These are phyloP conservation scores for Cladosporium sp. DNA, from an alignment of 2,329 filamentous ascomycete genomes.

Conservation along the genomic window DNA sequence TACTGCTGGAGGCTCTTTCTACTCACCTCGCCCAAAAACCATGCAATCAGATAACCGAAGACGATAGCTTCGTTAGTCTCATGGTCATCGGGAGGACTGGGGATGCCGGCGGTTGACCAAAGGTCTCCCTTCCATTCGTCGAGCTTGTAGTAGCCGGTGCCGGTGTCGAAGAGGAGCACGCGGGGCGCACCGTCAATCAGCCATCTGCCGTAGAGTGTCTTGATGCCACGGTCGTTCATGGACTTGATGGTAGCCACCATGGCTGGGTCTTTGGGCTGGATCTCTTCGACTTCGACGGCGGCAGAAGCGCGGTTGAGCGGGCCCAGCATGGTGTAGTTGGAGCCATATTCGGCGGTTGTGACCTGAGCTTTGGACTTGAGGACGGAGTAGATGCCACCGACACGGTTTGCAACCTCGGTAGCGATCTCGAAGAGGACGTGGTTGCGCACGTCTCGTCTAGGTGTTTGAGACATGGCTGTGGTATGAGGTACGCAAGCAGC, in stretches of 20 bases:
- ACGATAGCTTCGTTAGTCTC: conserved; percentile 98
- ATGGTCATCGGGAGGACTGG: conserved; percentile 85
- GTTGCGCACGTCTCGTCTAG: conserved; percentile 77
- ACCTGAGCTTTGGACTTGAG: conserved; percentile 98
- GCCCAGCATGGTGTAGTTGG: conserved; percentile 91
- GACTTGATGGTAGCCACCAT: conserved; percentile 80
- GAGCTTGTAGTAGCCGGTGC: conserved; percentile 85
- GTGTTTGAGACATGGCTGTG: conserved; percentile 36
- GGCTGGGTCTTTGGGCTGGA: conserved; percentile 79
- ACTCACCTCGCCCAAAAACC: conserved; percentile 92
- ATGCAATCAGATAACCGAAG: conserved; percentile 94
- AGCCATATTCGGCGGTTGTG: conserved; percentile 97
- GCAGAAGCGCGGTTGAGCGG: conserved; percentile 91
- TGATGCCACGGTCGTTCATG: conserved; percentile 89
- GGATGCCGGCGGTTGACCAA: conserved; percentile 90
- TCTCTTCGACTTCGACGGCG: conserved; percentile 94
- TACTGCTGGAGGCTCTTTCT: neutral
- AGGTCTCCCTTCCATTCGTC: conserved; percentile 97
- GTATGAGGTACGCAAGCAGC: neutral
- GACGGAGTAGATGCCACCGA: conserved; percentile 98
- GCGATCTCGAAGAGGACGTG: conserved; percentile 96
- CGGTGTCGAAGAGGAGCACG: conserved; percentile 91
- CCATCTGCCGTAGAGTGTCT: conserved; percentile 92
- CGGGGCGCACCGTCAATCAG: conserved; percentile 94
- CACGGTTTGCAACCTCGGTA: conserved; percentile 95